These are phyloP conservation scores for Cryptococcus sp. DNA, from an alignment of 1,284 basidiomycete genomes.

Conservation along the genomic window DNA sequence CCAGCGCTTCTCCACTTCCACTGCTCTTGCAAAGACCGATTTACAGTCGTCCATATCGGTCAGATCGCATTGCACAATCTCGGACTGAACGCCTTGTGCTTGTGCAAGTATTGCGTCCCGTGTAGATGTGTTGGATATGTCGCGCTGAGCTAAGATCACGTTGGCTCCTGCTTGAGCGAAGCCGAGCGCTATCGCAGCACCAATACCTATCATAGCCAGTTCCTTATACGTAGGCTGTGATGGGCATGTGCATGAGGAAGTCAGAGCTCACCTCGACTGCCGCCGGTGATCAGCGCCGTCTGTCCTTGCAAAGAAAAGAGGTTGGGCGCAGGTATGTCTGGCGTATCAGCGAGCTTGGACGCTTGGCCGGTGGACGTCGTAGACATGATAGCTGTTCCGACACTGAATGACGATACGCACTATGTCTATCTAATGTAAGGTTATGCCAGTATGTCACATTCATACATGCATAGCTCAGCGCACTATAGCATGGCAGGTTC, in stretches of 20 bases:
- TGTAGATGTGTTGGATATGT: constrained; percentile 60
- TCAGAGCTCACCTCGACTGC: constrained; percentile 15
- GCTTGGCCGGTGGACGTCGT: neutral
- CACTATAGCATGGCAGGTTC: too few relatives aligned
- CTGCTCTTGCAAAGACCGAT: constrained; percentile 20
- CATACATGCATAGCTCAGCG: too few relatives aligned
- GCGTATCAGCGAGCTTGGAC: constrained; percentile 12
- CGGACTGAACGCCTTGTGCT: constrained; percentile 35
- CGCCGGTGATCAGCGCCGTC: constrained; percentile 44
- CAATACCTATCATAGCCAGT: constrained; percentile 27
- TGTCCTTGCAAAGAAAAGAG: constrained; percentile 51
- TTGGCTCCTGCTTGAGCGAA: constrained; percentile 65
- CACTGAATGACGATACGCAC: neutral
- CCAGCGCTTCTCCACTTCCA: too few relatives aligned
- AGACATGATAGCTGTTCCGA: neutral
- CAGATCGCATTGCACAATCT: constrained; percentile 70
- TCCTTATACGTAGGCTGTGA: too few relatives aligned
- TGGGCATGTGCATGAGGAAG: neutral
- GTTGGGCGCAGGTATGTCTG: constrained; percentile 10
- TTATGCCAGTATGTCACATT: too few relatives aligned
- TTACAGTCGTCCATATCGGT: constrained; percentile 66
- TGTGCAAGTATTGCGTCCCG: constrained; percentile 55
- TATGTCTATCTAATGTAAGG: neutral
- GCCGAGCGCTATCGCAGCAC: constrained; percentile 44
- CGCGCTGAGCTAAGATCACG: constrained; percentile 71